phyloP scores from a whole-genome alignment of 345 rosid species.

The Angophora floribunda region DNA sequence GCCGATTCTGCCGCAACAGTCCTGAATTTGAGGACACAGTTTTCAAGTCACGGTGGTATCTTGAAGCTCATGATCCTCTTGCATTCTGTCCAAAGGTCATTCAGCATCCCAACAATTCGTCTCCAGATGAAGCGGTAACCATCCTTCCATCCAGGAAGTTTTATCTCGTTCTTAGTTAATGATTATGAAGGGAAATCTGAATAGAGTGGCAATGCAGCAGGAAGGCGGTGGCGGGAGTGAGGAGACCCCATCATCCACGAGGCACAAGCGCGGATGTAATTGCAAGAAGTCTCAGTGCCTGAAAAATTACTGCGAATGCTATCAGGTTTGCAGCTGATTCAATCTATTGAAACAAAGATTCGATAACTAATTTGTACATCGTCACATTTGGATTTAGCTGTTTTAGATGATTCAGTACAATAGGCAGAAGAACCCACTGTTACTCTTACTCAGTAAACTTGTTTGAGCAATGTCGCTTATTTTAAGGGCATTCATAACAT shows the following conservation, averaged over 20 bases:
- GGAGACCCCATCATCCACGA: slow-evolving; percentile 60
- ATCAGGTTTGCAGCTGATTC: slow-evolving; percentile 25
- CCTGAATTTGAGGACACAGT: slow-evolving; percentile 46
- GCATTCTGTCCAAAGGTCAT: slow-evolving; percentile 87
- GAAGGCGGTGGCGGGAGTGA: slow-evolving; percentile 14
- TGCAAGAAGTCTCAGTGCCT: slow-evolving; percentile 69
- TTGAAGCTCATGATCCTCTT: slow-evolving; percentile 64
- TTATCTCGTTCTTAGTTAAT: not conserved
- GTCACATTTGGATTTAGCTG: not conserved
- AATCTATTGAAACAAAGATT: not conserved
- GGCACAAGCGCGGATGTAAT: slow-evolving; percentile 82
- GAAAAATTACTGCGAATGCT: slow-evolving; percentile 81
- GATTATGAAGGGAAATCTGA: not conserved
- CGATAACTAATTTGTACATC: not conserved
- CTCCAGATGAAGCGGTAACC: not conserved
- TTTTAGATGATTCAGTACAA: not conserved
- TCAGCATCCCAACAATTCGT: not conserved
- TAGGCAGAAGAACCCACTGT: not conserved
- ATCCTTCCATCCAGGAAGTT: not conserved
- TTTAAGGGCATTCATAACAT: not conserved
- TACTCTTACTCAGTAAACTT: not conserved
- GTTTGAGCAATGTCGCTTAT: not conserved
- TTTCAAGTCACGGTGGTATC: slow-evolving; percentile 43
- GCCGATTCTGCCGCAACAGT: slow-evolving; percentile 62
- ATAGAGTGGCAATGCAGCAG: not conserved